Conservation (phyloP, 441 rosid species). For the Arabidopsis lyrata region DNA sequence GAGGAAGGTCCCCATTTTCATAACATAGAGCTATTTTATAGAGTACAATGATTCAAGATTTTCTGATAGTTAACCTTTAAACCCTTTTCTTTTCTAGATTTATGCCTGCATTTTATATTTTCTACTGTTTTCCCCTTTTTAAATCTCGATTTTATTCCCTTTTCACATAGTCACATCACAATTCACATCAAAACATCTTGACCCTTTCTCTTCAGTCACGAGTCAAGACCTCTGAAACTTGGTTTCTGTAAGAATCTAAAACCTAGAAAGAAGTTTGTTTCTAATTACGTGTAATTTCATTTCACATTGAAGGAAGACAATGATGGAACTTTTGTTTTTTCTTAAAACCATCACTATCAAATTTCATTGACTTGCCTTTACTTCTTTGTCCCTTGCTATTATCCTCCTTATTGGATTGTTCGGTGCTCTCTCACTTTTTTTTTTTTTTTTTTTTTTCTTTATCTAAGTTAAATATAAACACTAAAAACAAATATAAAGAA, state of each 20-base stretch:
- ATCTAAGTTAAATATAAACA: not conserved
- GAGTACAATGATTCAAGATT: not conserved
- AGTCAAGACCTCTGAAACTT: constrained; percentile 29
- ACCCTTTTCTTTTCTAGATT: not conserved
- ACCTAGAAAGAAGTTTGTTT: constrained; percentile 40
- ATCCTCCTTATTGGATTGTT: constrained; percentile 16
- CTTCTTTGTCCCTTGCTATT: constrained; percentile 15
- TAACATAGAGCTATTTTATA: no score
- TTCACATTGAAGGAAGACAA: constrained; percentile 39
- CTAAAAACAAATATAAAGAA: not conserved
- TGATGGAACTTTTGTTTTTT: constrained; percentile 28
- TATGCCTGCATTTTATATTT: constrained; percentile 6
- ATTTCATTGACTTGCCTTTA: constrained; percentile 25
- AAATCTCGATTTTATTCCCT: not conserved
- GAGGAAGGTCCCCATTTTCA: not conserved
- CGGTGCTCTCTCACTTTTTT: not conserved
- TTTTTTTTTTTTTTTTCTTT: no score
- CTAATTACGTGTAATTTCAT: constrained; percentile 39
- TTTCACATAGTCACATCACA: constrained; percentile 37
- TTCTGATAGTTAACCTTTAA: not conserved
- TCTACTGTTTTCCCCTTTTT: not conserved
- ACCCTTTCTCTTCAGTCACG: constrained; percentile 8
- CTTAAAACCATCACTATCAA: constrained; percentile 42
- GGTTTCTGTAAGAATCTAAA: constrained; percentile 35
- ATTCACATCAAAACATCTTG: constrained; percentile 24